These are phyloP conservation scores for Fraxinus americana DNA, from an alignment of 257 asterid species.

Conservation along the genomic window DNA sequence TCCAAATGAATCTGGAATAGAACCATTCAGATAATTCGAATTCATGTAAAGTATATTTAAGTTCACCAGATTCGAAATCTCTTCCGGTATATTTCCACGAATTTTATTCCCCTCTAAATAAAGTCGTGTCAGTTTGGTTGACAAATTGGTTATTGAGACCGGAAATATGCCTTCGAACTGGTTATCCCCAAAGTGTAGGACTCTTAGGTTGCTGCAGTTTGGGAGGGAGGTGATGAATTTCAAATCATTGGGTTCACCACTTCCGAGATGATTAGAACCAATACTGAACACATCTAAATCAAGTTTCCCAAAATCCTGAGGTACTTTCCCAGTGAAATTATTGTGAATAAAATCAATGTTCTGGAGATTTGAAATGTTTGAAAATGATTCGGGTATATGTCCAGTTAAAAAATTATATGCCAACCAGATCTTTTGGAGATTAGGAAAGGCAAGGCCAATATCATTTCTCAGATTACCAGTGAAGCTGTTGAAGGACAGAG, in stretches of 20 bases:
- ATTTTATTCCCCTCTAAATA: slow-evolving; percentile 36
- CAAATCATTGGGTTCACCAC: slow-evolving; percentile 36
- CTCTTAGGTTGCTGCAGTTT: slow-evolving; percentile 43
- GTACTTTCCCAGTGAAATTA: slow-evolving; percentile 46
- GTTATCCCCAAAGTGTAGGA: slow-evolving; percentile 36
- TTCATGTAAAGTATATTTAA: slow-evolving; percentile 31
- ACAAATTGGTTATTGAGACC: slow-evolving; percentile 39
- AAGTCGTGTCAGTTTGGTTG: slow-evolving; percentile 37
- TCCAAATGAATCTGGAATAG: slow-evolving; percentile 48
- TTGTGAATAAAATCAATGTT: slow-evolving; percentile 38
- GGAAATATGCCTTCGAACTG: slow-evolving; percentile 46
- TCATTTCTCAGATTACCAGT: slow-evolving; percentile 39
- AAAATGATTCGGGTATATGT: slow-evolving; percentile 42
- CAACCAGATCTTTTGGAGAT: slow-evolving; percentile 38
- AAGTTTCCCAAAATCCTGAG: slow-evolving; percentile 41
- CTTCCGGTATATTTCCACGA: slow-evolving; percentile 44
- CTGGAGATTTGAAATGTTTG: slow-evolving; percentile 42
- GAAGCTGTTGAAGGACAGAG: slow-evolving; percentile 43
- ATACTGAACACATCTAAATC: slow-evolving; percentile 26
- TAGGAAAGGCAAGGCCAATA: slow-evolving; percentile 41
- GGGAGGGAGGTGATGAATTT: slow-evolving; percentile 35
- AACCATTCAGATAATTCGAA: slow-evolving; percentile 35
- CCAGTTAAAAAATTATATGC: slow-evolving; percentile 46
- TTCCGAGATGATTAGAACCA: slow-evolving; percentile 37
- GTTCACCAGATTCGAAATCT: slow-evolving; percentile 43